Evolutionary conservation across 2,329 filamentous ascomycete genomes (phyloP), one percentile per base, ranked within the genome.

Genomic region (Coniochaeta hoffmannii): DNA sequence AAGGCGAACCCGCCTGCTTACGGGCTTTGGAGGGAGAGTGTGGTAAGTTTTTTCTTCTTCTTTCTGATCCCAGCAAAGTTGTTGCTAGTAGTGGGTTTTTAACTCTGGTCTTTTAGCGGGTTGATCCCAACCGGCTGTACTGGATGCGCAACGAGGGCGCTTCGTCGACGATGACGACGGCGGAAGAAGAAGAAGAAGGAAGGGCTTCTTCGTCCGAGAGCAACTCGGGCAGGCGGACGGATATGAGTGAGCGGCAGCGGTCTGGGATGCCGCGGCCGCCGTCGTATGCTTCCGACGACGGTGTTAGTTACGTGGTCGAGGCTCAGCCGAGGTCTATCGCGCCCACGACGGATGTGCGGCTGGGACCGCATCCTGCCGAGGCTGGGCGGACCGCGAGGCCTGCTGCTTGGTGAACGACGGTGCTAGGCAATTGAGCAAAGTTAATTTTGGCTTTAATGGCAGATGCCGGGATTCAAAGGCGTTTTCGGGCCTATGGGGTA

Each of bases 1-100:
- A 84, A 85, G 62, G 61, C 78, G 19, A 82, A 85, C 9, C 91
- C 92, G 4, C 91, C 92, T 0, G 90, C 90, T 2, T 96, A 96
- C 66, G 91, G 91, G 0, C 73, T 90, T 1, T 95, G 90, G 89
- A 79, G 90, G 53, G 85, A 86, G 68, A 93, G 87, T 64, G 89
- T 94, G 70, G 86, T 89, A 79, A 69, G 86, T 83, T 17, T 17
- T 24, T 35, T 46, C n/a, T 10, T 17, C 22, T 17, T 38, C 12
- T 14, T 31, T n/a, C 36, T 24, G 3, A 15, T 60, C 65, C 53
- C 60, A n/a, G 34, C 28, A 44, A 19, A 7, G 24, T 9, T 17
- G 30, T 7, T 55, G 10, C 32, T 22, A 26, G 15, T 15, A 46
- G 4, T 26, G 24, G 14, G 22, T 24, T 9, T n/a, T 30, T 46